These are phyloP conservation scores for Neonothopanus nambi DNA, from an alignment of 1,284 basidiomycete genomes.

Conservation along the genomic window DNA sequence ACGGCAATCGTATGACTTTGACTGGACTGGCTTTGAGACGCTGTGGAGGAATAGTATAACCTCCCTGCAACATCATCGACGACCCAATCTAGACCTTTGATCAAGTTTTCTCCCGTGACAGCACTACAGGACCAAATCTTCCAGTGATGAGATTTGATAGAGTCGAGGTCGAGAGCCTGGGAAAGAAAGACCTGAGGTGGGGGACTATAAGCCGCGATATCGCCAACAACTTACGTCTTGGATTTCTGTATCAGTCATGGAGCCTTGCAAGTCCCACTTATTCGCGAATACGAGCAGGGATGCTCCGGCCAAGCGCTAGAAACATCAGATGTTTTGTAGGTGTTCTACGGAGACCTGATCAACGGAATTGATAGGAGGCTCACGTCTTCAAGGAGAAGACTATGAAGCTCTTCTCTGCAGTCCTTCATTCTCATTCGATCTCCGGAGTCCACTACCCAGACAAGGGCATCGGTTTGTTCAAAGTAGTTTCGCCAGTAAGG, in stretches of 20 bases:
- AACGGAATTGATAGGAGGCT: slow-evolving; percentile 30
- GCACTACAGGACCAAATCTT: slow-evolving; percentile 92
- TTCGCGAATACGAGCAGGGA: slow-evolving; percentile 98
- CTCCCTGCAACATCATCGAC: slow-evolving; percentile 86
- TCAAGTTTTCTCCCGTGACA: slow-evolving; percentile 83
- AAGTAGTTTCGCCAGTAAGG: slow-evolving; percentile 99
- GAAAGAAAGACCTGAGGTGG: slow-evolving; percentile 17
- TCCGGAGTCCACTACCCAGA: slow-evolving; percentile 98
- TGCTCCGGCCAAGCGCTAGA: slow-evolving; percentile 87
- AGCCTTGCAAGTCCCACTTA: slow-evolving; percentile 94
- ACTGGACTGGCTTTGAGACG: slow-evolving; percentile 11
- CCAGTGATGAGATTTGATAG: slow-evolving; percentile 89
- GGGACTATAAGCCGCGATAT: slow-evolving; percentile 12
- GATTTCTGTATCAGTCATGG: slow-evolving; percentile 84
- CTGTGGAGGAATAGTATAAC: slow-evolving; percentile 60
- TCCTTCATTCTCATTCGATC: slow-evolving; percentile 89
- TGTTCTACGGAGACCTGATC: slow-evolving; percentile 15
- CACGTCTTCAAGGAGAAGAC: slow-evolving; percentile 90
- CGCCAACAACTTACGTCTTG: slow-evolving; percentile 63
- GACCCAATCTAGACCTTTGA: slow-evolving; percentile 92
- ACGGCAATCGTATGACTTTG: background rate
- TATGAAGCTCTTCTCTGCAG: slow-evolving; percentile 86
- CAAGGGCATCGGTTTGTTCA: slow-evolving; percentile 96
- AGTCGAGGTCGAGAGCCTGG: slow-evolving; percentile 74
- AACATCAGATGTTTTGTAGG: slow-evolving; percentile 9